Conservation (phyloP, 1,284 basidiomycete species). For the Vanrija sp. region DNA sequence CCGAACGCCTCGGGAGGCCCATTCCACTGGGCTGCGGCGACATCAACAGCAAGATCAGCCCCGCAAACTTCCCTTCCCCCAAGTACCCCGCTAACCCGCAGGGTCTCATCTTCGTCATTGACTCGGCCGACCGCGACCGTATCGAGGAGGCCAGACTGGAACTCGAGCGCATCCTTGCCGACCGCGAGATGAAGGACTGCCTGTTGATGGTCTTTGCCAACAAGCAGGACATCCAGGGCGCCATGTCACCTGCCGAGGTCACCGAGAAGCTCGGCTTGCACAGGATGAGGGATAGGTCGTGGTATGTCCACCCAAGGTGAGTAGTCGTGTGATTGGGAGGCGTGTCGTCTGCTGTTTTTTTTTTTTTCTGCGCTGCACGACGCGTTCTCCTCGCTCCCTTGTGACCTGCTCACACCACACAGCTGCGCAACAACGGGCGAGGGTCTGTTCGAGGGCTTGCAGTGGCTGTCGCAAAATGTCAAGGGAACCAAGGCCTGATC, state of each 20-base stretch:
- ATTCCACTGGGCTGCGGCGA: no score
- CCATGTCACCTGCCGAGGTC: slow-evolving; percentile 98
- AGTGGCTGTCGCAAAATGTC: slow-evolving; percentile 94
- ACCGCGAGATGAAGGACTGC: slow-evolving; percentile 98
- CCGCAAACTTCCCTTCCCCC: no score
- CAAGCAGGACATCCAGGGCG: slow-evolving; percentile 97
- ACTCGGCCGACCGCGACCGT: slow-evolving; percentile 79
- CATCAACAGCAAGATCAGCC: no score
- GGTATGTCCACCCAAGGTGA: slow-evolving; percentile 98
- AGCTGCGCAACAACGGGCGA: slow-evolving; percentile 95
- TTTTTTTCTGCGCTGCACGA: no score
- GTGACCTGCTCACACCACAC: slow-evolving; percentile 5
- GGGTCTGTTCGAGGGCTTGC: slow-evolving; percentile 89
- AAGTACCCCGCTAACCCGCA: slow-evolving; percentile 45
- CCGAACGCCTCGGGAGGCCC: no score
- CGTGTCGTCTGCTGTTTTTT: no score
- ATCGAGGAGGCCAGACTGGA: slow-evolving; percentile 97
- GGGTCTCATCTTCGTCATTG: slow-evolving; percentile 63
- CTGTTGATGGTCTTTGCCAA: slow-evolving; percentile 96
- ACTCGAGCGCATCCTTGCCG: slow-evolving; percentile 91
- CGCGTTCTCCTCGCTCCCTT: not conserved
- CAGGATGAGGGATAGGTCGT: slow-evolving; percentile 92
- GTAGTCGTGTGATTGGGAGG: slow-evolving; percentile 27
- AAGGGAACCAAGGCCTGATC: slow-evolving; percentile 55
- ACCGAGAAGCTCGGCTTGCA: slow-evolving; percentile 96